Percentiles rank a stretch among this genome's conserved stretches.
phyloP scores from a whole-genome alignment of 2,329 filamentous ascomycete genomes.

The Elsinoe fawcettii region DNA sequence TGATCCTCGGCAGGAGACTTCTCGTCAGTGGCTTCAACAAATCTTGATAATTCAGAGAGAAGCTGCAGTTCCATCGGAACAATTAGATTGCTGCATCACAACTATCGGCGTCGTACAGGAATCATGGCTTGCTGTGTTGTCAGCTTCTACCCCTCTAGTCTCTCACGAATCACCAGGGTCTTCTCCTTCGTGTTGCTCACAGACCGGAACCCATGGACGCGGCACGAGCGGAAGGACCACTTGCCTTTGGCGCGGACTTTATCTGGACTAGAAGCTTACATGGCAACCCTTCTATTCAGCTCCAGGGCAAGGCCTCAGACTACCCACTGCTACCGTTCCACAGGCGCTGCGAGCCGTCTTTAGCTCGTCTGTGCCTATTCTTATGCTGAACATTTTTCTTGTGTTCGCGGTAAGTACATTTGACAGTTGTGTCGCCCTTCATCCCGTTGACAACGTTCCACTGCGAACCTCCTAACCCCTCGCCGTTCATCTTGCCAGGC shows the following conservation, averaged over 20 bases:
- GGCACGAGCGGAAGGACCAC: background rate
- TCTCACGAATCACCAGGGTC: background rate
- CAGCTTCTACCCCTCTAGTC: background rate
- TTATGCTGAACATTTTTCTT: background rate
- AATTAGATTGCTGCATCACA: background rate
- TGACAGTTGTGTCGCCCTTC: background rate
- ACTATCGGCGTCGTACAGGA: slow-evolving; percentile 7
- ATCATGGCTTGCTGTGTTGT: slow-evolving; percentile 4
- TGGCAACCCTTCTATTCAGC: background rate
- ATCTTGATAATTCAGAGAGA: background rate
- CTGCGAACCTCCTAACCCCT: background rate
- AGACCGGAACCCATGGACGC: background rate
- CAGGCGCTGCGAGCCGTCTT: background rate
- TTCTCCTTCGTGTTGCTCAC: background rate
- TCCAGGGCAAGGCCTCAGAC: background rate
- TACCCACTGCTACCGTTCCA: slow-evolving; percentile 7
- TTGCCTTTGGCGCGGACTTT: background rate
- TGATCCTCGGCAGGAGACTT: background rate
- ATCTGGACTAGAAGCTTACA: slow-evolving; percentile 2
- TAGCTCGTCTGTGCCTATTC: background rate
- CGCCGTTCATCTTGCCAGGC: background rate
- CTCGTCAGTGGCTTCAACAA: background rate
- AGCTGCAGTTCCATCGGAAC: background rate
- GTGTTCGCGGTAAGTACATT: background rate
- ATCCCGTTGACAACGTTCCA: background rate